Evolutionary conservation across 768 basidiomycete species (phyloP).

Genomic region (Boletus speciosus): DNA sequence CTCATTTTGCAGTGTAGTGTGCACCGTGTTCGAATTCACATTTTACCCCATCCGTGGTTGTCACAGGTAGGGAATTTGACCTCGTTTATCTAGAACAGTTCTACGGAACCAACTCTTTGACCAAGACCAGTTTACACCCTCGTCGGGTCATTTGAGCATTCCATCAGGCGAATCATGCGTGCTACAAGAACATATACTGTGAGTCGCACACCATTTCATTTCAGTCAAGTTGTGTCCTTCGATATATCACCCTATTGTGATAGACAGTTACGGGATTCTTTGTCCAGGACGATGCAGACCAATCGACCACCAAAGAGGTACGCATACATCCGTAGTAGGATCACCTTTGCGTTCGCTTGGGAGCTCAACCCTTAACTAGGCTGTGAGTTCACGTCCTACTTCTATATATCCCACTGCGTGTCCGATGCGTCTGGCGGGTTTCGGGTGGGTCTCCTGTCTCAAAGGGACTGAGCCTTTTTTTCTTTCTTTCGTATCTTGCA

Average conservation of each 20-base stretch:
- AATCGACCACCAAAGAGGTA: constrained; percentile 3
- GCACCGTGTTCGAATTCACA: too few relatives aligned
- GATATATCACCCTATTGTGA: neutral
- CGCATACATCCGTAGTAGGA: neutral
- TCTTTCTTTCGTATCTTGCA: neutral
- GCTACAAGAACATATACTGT: constrained; percentile 15
- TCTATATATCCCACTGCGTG: neutral
- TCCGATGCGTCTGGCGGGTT: neutral
- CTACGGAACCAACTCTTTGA: neutral
- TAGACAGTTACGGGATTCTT: constrained; percentile 23
- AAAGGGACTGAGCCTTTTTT: neutral
- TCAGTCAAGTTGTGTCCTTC: neutral
- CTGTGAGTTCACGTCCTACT: constrained; percentile 8
- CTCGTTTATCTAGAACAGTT: neutral
- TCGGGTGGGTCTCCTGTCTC: neutral
- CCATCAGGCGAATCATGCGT: neutral
- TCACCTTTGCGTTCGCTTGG: neutral
- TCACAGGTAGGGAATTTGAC: too few relatives aligned
- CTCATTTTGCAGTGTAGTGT: too few relatives aligned
- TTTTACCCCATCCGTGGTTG: too few relatives aligned
- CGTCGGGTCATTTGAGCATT: neutral
- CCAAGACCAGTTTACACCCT: neutral
- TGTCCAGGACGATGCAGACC: constrained; percentile 14
- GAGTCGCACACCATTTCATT: neutral
- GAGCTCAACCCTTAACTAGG: constrained; percentile 1